Evolutionary conservation across 2,329 filamentous ascomycete genomes (phyloP).

Genomic region (Acephala macrosclerotiorum): DNA sequence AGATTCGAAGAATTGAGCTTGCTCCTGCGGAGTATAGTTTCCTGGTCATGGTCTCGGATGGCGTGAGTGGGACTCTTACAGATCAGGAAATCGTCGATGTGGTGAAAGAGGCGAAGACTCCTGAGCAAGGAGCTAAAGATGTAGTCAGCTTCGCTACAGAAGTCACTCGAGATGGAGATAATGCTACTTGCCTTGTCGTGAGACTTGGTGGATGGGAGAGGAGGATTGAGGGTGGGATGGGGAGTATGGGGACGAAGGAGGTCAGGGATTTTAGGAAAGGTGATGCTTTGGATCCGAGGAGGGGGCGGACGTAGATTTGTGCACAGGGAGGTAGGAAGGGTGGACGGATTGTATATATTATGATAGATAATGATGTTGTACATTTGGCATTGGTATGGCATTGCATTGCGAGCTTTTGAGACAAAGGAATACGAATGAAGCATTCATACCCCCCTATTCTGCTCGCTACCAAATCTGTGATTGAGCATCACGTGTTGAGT

Average conservation of each 20-base stretch:
- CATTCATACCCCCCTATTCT: neutral
- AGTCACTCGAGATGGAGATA: constrained; percentile 67
- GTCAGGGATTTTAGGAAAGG: constrained; percentile 81
- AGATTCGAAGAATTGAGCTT: constrained; percentile 81
- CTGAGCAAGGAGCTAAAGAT: constrained; percentile 80
- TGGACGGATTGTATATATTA: constrained; percentile 14
- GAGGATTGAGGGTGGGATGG: constrained; percentile 83
- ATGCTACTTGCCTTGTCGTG: constrained; percentile 73
- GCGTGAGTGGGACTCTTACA: constrained; percentile 82
- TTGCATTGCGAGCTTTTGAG: constrained; percentile 5
- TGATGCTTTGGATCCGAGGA: constrained; percentile 83
- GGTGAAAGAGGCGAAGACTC: constrained; percentile 90
- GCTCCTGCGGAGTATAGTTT: constrained; percentile 87
- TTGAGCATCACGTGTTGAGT: neutral
- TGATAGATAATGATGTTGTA: constrained; percentile 4
- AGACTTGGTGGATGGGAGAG: constrained; percentile 74
- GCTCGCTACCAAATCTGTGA: neutral
- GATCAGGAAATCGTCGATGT: constrained; percentile 98
- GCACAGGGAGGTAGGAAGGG: constrained; percentile 1
- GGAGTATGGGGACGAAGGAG: constrained; percentile 91
- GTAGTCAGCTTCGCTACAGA: constrained; percentile 91
- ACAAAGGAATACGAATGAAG: neutral
- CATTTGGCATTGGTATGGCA: neutral
- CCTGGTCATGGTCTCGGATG: constrained; percentile 86
- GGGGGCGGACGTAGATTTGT: constrained; percentile 51